Conservation (phyloP, 129 eudicot species). For the Cynara cardunculus region DNA sequence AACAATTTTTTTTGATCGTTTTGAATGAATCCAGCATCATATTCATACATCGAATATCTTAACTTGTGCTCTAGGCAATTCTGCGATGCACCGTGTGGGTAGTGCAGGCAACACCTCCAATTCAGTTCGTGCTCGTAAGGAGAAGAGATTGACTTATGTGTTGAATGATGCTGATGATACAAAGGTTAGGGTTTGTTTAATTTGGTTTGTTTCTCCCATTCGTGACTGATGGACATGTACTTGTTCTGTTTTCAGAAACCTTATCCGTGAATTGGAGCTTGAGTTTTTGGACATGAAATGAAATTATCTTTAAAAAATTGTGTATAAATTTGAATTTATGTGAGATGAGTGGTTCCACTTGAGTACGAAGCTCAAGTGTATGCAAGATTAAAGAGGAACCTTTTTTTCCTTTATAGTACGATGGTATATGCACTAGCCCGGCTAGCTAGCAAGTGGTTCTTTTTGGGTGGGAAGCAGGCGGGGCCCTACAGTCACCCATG, state of each 20-base stretch:
- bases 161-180: conserved; percentile 74
- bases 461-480: neutral
- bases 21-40: neutral
- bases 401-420: neutral
- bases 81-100: conserved; percentile 86
- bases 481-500: neutral
- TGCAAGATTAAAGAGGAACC: neutral
- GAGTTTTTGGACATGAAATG: neutral
- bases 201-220: neutral
- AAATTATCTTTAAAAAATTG: neutral
- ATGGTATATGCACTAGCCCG: neutral
- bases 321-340: neutral
- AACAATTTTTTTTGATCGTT: neutral
- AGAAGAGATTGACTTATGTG: conserved; percentile 86
- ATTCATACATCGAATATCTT: neutral
- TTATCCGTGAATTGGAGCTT: neutral
- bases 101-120: conserved; percentile 73
- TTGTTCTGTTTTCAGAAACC: neutral
- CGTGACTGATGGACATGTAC: neutral
- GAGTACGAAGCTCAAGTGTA: neutral
- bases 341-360: neutral
- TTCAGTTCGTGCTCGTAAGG: conserved; percentile 72
- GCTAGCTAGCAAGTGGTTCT: neutral
- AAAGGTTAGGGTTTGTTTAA: conserved; percentile 48
- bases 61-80: conserved; percentile 30